These are phyloP conservation scores for Middelhovenomyces tepae DNA, from an alignment of 805 yeast species.

Conservation along the genomic window DNA sequence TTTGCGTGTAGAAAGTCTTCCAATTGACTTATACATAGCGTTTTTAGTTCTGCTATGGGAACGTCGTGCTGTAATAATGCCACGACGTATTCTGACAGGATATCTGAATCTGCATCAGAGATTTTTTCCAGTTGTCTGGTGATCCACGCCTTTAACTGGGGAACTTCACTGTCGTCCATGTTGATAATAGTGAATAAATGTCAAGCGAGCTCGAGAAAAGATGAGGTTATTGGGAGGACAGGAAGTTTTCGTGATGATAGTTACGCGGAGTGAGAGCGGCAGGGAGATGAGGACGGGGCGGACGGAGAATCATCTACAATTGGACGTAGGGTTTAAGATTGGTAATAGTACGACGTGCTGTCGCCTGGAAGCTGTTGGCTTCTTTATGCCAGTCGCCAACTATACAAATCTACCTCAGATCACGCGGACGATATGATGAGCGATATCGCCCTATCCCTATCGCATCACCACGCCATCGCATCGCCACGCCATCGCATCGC, in stretches of 20 bases:
- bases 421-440: too few species aligned
- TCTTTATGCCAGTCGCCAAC: too few species aligned
- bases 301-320: background rate
- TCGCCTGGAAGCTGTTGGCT: too few species aligned
- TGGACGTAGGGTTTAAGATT: background rate
- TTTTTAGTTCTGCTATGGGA: conserved; percentile 27
- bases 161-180: conserved; percentile 13
- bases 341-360: background rate
- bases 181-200: background rate
- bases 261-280: background rate
- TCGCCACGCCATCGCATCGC: too few species aligned
- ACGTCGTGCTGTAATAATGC: conserved; percentile 34
- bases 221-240: background rate
- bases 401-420: too few species aligned
- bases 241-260: background rate
- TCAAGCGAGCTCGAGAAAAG: background rate
- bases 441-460: too few species aligned
- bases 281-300: background rate
- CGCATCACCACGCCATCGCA: too few species aligned
- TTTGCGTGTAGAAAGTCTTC: conserved; percentile 32
- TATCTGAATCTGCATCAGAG: conserved; percentile 35
- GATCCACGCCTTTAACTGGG: conserved; percentile 18
- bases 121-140: conserved; percentile 10
- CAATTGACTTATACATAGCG: conserved; percentile 29
- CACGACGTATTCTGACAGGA: conserved; percentile 37